Base-by-base conservation (phyloP, 1,284 basidiomycete species). In the Heterobasidion occidentale region DNA sequence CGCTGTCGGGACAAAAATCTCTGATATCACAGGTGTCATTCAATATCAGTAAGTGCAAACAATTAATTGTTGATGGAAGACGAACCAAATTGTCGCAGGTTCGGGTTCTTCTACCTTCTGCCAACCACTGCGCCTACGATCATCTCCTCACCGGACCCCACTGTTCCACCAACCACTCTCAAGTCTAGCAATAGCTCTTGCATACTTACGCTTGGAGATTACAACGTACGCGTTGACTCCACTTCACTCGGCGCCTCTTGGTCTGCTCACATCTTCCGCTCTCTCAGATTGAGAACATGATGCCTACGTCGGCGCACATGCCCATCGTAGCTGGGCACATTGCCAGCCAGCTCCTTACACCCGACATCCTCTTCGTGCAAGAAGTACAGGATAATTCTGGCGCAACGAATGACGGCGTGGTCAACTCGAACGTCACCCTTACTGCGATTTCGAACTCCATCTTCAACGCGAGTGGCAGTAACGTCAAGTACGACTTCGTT, bases 371-470 rank as follows among this genome's bases (percentile, higher is more conserved):
- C 58, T 84, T 84, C 65, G 60, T 87, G 14, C 84, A 87, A 67
- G 84, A 87, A 63, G 80, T 86, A 19, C 81, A 86, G 62, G 83
- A 86, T 64, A 79, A 85, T 66, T 78, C 76, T 3, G 84, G 83
- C 3, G 63, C 75, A 3, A 79, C 69, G 0, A 67, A 85, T 64
- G 77, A 85, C 64, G 84, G 83, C 34, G 72, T 72, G 8, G 78
- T 83, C 34, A 70, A 65, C 54, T 82, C 80, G 3, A 80, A 82
- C 64, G 63, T 78, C 55, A 86, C 83, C 0, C 70, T 87, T 36
- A 64, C 71, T 12, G 76, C 72, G 9, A 68, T 86, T 19, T 72
- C 76, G 11, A 71, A 73, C 17, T 77, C 81, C 11, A 84, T 86
- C 62, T 68, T 68, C 35, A 67, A 67, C 33, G 68, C 74, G 9